Conservation (phyloP, 2,329 filamentous ascomycete genomes). For the Pyrenophora graminea region DNA sequence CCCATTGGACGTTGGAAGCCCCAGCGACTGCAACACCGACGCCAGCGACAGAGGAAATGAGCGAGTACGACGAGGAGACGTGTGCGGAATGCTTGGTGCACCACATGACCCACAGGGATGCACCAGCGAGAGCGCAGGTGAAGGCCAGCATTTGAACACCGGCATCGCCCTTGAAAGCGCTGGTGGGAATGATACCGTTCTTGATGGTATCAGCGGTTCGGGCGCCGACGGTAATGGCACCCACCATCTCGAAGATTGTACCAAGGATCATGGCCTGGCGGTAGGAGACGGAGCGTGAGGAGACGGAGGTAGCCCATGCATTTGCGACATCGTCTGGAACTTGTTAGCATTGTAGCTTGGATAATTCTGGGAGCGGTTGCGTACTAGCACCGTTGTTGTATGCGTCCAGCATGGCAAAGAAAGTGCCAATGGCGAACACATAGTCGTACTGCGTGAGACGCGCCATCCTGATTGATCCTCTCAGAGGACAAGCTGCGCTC, state of each 20-base stretch:
- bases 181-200: conserved; percentile 63
- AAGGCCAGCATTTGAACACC: conserved; percentile 59
- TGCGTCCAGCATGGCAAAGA: conserved; percentile 76
- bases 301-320: conserved; percentile 79
- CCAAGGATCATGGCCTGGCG: conserved; percentile 61
- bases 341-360: conserved; percentile 10
- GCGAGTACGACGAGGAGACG: conserved; percentile 61
- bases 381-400: conserved; percentile 79
- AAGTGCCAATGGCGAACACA: conserved; percentile 74
- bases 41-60: conserved; percentile 55
- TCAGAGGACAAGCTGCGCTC: conserved; percentile 19
- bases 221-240: conserved; percentile 50
- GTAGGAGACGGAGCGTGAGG: conserved; percentile 75
- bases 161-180: conserved; percentile 51
- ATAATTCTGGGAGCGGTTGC: conserved; percentile 37
- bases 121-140: conserved; percentile 64
- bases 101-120: conserved; percentile 78
- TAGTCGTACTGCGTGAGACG: conserved; percentile 61
- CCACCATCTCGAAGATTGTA: conserved; percentile 54
- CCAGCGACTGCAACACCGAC: conserved; percentile 61
- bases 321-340: conserved; percentile 79
- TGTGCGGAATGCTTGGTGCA: conserved; percentile 74
- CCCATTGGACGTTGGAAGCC: conserved; percentile 60
- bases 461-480: conserved; percentile 22
- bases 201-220: conserved; percentile 76